phyloP scores from a whole-genome alignment of 2,329 filamentous ascomycete genomes.

The Dothistroma septosporum region DNA sequence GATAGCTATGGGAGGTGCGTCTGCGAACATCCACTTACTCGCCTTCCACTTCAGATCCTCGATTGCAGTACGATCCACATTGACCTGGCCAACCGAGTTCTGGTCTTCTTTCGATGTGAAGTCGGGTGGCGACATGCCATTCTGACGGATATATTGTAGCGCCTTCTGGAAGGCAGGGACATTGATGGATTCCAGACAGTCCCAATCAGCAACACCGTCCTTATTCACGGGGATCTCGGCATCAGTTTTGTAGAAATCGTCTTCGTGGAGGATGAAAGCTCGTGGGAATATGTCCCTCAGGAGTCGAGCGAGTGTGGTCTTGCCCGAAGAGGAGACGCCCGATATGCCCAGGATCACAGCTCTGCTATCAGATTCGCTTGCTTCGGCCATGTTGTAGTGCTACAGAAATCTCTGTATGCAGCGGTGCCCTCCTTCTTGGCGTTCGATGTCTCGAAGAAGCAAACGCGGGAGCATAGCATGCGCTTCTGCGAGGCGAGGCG shows the following conservation, averaged over 20 bases:
- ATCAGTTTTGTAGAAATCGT: constrained; percentile 91
- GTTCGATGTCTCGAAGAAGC: not conserved
- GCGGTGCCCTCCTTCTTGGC: not conserved
- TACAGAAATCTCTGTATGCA: not conserved
- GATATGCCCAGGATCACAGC: constrained; percentile 73
- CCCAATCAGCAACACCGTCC: constrained; percentile 74
- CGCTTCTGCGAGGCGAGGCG: not conserved
- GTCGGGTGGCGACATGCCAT: constrained; percentile 58
- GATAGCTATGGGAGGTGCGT: constrained; percentile 55
- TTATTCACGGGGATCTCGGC: constrained; percentile 54
- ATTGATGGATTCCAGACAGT: constrained; percentile 76
- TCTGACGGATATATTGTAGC: constrained; percentile 64
- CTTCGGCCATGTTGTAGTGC: constrained; percentile 1
- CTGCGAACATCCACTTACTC: constrained; percentile 26
- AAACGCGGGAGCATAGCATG: not conserved
- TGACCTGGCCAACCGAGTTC: constrained; percentile 47
- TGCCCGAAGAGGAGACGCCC: constrained; percentile 87
- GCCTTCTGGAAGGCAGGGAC: constrained; percentile 63
- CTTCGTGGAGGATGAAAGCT: constrained; percentile 83
- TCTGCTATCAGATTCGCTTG: constrained; percentile 20
- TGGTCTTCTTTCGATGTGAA: constrained; percentile 56
- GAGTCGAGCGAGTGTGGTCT: constrained; percentile 85
- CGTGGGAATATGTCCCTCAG: constrained; percentile 71
- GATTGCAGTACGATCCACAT: constrained; percentile 35
- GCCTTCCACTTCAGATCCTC: constrained; percentile 31